phyloP scores from a whole-genome alignment of 208 protist species.

The Crithidia brevicula region DNA sequence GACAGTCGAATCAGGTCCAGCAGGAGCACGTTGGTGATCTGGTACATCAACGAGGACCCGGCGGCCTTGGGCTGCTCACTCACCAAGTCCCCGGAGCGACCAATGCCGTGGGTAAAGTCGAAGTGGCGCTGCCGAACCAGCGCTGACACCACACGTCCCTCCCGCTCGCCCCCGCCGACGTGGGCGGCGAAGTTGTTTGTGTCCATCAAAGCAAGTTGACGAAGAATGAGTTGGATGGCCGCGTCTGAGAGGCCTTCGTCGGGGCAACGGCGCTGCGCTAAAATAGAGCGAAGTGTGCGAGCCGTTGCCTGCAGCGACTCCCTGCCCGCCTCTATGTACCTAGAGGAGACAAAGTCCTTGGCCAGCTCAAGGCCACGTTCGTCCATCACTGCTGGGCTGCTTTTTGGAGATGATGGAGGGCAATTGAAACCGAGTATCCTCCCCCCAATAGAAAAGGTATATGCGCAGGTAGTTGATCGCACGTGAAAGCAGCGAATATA shows the following conservation, averaged over 20 bases:
- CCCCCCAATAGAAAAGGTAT: too few species aligned
- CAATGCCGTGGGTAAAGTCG: conserved; percentile 95
- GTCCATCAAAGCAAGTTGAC: conserved; percentile 95
- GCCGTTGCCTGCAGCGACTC: conserved; percentile 52
- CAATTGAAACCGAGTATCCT: too few species aligned
- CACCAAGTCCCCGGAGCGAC: conserved; percentile 94
- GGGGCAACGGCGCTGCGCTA: conserved; percentile 91
- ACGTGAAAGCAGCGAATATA: too few species aligned
- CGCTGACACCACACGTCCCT: conserved; percentile 89
- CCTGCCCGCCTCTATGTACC: conserved; percentile 54
- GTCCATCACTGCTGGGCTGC: conserved; percentile 43
- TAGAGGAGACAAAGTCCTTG: conserved; percentile 44
- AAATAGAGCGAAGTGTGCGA: conserved; percentile 48
- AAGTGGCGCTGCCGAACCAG: conserved; percentile 91
- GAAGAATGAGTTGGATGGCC: conserved; percentile 90
- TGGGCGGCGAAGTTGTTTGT: conserved; percentile 90
- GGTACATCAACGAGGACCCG: conserved; percentile 94
- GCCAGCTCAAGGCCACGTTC: conserved; percentile 46
- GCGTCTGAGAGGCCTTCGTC: conserved; percentile 87
- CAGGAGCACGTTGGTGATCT: conserved; percentile 92
- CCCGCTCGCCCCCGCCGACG: conserved; percentile 96
- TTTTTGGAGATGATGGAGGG: background rate
- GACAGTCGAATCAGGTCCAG: conserved; percentile 75
- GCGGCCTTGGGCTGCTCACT: conserved; percentile 98
- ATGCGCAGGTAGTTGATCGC: too few species aligned